phyloP scores from a whole-genome alignment of 2,329 filamentous ascomycete species.

The Exophiala xenobiotica region DNA sequence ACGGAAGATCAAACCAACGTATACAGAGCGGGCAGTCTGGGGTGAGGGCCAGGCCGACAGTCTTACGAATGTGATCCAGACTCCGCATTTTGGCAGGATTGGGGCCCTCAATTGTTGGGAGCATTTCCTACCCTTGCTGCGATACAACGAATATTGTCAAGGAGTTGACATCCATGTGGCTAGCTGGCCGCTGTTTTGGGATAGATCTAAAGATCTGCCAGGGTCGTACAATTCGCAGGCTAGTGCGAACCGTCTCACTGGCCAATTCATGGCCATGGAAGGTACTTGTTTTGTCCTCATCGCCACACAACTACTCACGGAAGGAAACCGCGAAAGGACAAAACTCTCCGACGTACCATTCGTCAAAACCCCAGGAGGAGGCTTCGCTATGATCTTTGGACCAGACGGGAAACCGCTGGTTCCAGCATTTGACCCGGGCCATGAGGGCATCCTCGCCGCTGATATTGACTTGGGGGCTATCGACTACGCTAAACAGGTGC shows the following conservation, averaged over 20 bases:
- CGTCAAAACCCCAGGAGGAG: too few species aligned
- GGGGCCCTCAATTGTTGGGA: slow-evolving; percentile 51
- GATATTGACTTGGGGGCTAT: slow-evolving; percentile 48
- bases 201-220: too few species aligned
- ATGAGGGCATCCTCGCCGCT: slow-evolving; percentile 53
- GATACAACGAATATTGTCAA: slow-evolving; percentile 47
- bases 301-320: background rate
- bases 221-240: too few species aligned
- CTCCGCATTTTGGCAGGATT: slow-evolving; percentile 36
- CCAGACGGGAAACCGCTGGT: slow-evolving; percentile 52
- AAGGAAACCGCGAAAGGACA: background rate
- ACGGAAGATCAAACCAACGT: slow-evolving; percentile 55
- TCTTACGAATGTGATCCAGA: slow-evolving; percentile 44
- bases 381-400: slow-evolving; percentile 44
- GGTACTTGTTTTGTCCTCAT: background rate
- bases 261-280: background rate
- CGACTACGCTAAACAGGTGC: slow-evolving; percentile 41
- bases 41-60: slow-evolving; percentile 46
- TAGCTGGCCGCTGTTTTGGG: slow-evolving; percentile 44
- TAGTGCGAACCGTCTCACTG: too few species aligned
- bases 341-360: background rate
- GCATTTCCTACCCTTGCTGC: slow-evolving; percentile 52
- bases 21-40: slow-evolving; percentile 54
- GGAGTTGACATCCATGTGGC: slow-evolving; percentile 50
- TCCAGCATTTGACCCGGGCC: slow-evolving; percentile 38